A percentile compares a stretch with the other conserved stretches of the same genome.
phyloP scores from a whole-genome alignment of 129 eudicot species.

The Pulicaria dysenterica region DNA sequence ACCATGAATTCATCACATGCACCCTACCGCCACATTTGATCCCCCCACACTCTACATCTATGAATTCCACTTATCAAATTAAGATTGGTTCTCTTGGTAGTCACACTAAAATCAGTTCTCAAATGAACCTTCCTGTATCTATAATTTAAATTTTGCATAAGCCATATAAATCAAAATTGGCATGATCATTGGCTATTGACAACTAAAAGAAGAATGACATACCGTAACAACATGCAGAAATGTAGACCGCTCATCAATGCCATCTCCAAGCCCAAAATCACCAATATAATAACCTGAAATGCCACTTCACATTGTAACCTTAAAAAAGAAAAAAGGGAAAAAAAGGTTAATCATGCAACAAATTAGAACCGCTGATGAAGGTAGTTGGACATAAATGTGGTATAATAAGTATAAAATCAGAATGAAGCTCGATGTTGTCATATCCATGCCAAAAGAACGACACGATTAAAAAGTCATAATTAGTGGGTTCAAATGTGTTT shows the following conservation, averaged over 20 bases:
- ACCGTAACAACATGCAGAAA: constrained; percentile 68
- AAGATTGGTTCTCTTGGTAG: too few relatives aligned
- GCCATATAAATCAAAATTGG: neutral
- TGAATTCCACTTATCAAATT: too few relatives aligned
- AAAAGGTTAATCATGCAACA: neutral
- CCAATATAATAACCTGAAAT: constrained; percentile 75
- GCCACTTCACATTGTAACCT: neutral
- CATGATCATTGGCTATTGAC: neutral
- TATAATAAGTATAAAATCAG: neutral
- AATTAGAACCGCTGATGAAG: neutral
- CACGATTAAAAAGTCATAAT: too few relatives aligned
- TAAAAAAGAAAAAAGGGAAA: neutral
- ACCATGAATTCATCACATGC: too few relatives aligned
- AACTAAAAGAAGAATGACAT: constrained; percentile 3
- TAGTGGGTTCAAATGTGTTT: too few relatives aligned
- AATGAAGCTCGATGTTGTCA: neutral
- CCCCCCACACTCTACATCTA: too few relatives aligned
- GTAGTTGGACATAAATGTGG: neutral
- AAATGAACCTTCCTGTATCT: too few relatives aligned
- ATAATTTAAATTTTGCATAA: neutral
- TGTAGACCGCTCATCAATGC: constrained; percentile 61
- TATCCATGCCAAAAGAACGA: neutral
- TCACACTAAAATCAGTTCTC: too few relatives aligned
- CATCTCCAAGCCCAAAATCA: constrained; percentile 93
- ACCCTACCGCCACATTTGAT: too few relatives aligned